Evolutionary conservation across 768 basidiomycete genomes (phyloP).

Genomic region (Collybia mongolica): DNA sequence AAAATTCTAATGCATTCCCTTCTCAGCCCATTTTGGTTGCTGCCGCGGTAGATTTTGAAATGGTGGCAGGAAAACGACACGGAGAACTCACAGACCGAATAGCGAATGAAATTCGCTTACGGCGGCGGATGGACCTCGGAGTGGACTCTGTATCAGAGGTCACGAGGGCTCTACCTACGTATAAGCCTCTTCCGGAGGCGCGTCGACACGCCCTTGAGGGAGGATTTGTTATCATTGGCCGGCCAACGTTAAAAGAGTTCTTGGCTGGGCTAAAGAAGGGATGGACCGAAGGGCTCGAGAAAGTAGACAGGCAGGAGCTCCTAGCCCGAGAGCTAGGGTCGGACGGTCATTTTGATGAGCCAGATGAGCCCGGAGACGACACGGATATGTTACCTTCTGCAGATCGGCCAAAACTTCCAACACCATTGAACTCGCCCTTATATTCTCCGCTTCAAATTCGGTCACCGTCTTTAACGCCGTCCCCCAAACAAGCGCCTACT

Average conservation of each 20-base stretch:
- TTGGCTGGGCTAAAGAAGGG: constrained; percentile 84
- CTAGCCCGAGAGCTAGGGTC: constrained; percentile 65
- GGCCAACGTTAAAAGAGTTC: constrained; percentile 93
- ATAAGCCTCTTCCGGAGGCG: constrained; percentile 49
- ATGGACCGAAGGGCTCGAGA: constrained; percentile 73
- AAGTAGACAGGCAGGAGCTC: constrained; percentile 68
- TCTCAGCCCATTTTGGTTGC: constrained; percentile 89
- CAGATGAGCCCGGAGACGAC: constrained; percentile 24
- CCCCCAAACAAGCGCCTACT: constrained; percentile 13
- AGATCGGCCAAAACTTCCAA: constrained; percentile 22
- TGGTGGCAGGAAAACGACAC: constrained; percentile 76
- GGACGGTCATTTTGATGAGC: constrained; percentile 81
- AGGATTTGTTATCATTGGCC: constrained; percentile 82
- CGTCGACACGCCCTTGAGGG: constrained; percentile 70
- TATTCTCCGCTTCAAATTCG: constrained; percentile 25
- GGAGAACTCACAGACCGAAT: constrained; percentile 84
- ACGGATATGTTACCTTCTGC: constrained; percentile 14
- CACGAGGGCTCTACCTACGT: constrained; percentile 48
- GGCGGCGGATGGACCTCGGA: constrained; percentile 66
- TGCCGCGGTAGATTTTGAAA: constrained; percentile 90
- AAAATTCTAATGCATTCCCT: constrained; percentile 9
- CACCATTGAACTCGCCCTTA: constrained; percentile 22
- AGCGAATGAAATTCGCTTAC: constrained; percentile 67
- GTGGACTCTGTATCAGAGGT: constrained; percentile 50
- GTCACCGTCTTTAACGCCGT: constrained; percentile 12